Base-by-base conservation (phyloP, 139 green algal genomes). In the Diplosphaera chodatii region DNA sequence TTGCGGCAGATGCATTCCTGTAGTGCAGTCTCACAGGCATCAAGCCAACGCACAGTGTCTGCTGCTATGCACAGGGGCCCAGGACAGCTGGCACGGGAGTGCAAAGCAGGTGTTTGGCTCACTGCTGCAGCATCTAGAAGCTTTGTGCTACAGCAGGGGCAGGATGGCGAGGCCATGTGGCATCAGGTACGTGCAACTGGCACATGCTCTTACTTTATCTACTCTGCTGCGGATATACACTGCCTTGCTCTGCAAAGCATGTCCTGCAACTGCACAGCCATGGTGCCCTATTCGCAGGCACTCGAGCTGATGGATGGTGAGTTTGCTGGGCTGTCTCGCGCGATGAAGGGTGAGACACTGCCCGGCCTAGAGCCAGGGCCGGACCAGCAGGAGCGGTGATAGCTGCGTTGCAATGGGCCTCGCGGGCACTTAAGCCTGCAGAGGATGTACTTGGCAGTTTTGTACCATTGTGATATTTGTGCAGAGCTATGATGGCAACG, bases 51-150 rank as follows among this genome's bases (percentile, higher is more conserved):
- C 3, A 27, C 30, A 33, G 16, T 40, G 30, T 18, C 0, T 22
- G 8, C 37, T 65, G 28, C 41, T 1, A 15, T 70, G 77, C 80
- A 41, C 16, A 96, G 91, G 91, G 82, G 74, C 0, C 80, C 88
- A 0, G 91, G 88, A 27, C 91, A 97, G 80, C 79, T 97, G 32
- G 78, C 88, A 66, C 65, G 72, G 41, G 91, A 97, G 82, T 85
- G 82, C 33, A 41, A 72, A 1, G 40, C 70, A 1, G 87, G 89
- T 25, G 89, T 94, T 41, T 96, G 91, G 91, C 87, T 92, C 69
- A 72, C 80, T 1, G 91, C 87, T 22, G 83, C 88, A 0, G 85
- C 72, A 25, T 23, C 48, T n/a, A 18, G 48, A 74, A 59, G 48
- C 48, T 59, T 59, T 18, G 48, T 59, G 48, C 16, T 59, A 18